These are phyloP conservation scores for Immersiporthe knoxdaviesiana DNA, from an alignment of 2,329 filamentous ascomycete genomes.

Conservation along the genomic window DNA sequence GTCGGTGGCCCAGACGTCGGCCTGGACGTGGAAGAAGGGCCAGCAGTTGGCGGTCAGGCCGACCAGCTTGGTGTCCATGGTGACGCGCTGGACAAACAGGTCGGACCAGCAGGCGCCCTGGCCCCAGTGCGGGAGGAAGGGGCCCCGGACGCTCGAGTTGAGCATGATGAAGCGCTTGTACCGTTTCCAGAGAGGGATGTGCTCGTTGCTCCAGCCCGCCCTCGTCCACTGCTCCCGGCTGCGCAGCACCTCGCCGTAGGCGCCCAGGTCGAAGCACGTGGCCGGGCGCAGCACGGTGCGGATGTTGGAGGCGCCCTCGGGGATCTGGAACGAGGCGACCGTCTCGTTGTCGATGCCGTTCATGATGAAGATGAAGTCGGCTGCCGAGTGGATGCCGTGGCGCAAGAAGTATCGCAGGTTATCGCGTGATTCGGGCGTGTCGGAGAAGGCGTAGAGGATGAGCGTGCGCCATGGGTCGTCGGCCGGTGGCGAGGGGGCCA, in stretches of 20 bases:
- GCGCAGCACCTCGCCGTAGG: slow-evolving; percentile 41
- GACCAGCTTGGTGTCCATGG: slow-evolving; percentile 38
- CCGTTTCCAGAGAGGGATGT: slow-evolving; percentile 37
- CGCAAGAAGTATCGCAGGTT: slow-evolving; percentile 43
- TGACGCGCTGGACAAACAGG: slow-evolving; percentile 38
- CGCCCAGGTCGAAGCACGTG: slow-evolving; percentile 43
- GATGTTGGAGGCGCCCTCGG: slow-evolving; percentile 38
- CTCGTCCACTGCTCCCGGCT: slow-evolving; percentile 15
- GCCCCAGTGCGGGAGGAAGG: slow-evolving; percentile 43
- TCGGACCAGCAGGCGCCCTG: slow-evolving; percentile 42
- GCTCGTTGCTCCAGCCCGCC: slow-evolving; percentile 28
- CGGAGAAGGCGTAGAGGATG: slow-evolving; percentile 43
- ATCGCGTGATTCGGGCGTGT: slow-evolving; percentile 38
- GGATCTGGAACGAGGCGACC: slow-evolving; percentile 34
- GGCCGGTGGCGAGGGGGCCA: slow-evolving; percentile 26
- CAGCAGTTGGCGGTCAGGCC: slow-evolving; percentile 43
- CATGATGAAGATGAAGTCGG: slow-evolving; percentile 46
- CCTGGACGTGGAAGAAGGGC: slow-evolving; percentile 42
- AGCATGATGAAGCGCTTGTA: slow-evolving; percentile 44
- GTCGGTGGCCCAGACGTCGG: slow-evolving; percentile 46
- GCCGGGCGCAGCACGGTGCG: slow-evolving; percentile 38
- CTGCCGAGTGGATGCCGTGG: slow-evolving; percentile 42
- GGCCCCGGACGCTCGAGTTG: slow-evolving; percentile 42
- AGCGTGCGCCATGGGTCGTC: slow-evolving; percentile 34
- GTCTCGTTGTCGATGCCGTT: slow-evolving; percentile 39